Evolutionary conservation across 1,284 basidiomycete species (phyloP).

Genomic region (Cystobasidiaceae sp.): DNA sequence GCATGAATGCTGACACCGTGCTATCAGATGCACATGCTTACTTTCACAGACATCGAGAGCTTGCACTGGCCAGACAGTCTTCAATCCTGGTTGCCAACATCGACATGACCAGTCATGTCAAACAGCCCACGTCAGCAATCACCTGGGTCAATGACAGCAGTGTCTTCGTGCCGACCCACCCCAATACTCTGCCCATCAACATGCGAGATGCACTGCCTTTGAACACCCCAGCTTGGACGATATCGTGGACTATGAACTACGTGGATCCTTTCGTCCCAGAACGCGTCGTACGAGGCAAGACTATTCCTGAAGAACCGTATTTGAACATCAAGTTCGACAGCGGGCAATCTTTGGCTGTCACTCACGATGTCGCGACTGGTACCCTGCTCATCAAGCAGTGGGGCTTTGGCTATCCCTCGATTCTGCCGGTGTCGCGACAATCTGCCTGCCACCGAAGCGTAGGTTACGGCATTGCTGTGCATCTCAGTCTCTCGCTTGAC

Average conservation of each 20-base stretch:
- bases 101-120: no score
- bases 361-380: not conserved
- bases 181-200: no score
- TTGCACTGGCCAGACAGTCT: no score
- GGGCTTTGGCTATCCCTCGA: not conserved
- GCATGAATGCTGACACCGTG: not conserved
- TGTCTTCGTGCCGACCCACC: no score
- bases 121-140: no score
- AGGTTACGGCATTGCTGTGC: not conserved
- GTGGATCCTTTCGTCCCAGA: not conserved
- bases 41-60: no score
- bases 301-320: not conserved
- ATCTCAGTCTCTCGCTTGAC: not conserved
- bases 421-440: not conserved
- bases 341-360: not conserved
- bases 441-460: not conserved
- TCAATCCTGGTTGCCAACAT: no score
- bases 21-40: not conserved
- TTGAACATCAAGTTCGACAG: not conserved
- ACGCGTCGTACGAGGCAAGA: not conserved
- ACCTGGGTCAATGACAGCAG: no score
- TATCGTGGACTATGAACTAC: not conserved
- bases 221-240: not conserved
- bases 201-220: no score
- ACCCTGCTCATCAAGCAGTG: not conserved